phyloP scores from a whole-genome alignment of 1,284 basidiomycete genomes.

The Cutaneotrichosporon sp. region DNA sequence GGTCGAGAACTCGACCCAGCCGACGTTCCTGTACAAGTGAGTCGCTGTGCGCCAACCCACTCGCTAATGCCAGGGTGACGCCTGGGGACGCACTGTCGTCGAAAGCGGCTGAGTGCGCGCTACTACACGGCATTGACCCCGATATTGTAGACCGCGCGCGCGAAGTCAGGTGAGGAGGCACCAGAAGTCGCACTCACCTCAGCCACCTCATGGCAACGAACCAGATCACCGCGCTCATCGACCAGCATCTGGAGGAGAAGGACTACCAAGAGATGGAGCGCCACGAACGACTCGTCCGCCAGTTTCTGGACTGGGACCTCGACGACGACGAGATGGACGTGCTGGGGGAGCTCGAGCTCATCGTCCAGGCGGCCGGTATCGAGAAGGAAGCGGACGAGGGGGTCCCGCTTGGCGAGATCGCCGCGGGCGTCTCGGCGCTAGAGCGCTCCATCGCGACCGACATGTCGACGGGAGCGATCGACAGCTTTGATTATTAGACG shows the following conservation, averaged over 20 bases:
- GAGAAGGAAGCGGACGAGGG: slow-evolving; percentile 1
- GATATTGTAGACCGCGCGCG: slow-evolving; percentile 69
- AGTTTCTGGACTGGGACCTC: slow-evolving; percentile 67
- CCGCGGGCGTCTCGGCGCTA: background rate
- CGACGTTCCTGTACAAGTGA: slow-evolving; percentile 55
- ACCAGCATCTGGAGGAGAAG: slow-evolving; percentile 68
- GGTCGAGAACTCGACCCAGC: slow-evolving; percentile 26
- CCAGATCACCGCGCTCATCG: slow-evolving; percentile 69
- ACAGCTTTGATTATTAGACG: background rate
- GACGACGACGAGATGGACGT: slow-evolving; percentile 40
- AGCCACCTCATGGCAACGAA: slow-evolving; percentile 67
- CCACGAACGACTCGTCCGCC: slow-evolving; percentile 71
- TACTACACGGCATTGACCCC: slow-evolving; percentile 72
- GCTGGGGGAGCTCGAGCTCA: slow-evolving; percentile 51
- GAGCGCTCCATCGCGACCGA: slow-evolving; percentile 2
- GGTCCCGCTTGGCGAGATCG: slow-evolving; percentile 3
- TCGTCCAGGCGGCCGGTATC: slow-evolving; percentile 40
- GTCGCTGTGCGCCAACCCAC: no score
- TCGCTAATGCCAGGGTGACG: slow-evolving; percentile 37
- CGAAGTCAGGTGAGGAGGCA: slow-evolving; percentile 71
- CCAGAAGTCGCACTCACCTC: slow-evolving; percentile 15
- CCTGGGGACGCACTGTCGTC: slow-evolving; percentile 32
- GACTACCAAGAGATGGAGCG: slow-evolving; percentile 67
- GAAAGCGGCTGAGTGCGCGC: slow-evolving; percentile 63
- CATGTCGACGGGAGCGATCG: background rate